These are phyloP conservation scores for Chaetomium cochliodes DNA, from an alignment of 495 filamentous ascomycete species.

Conservation along the genomic window DNA sequence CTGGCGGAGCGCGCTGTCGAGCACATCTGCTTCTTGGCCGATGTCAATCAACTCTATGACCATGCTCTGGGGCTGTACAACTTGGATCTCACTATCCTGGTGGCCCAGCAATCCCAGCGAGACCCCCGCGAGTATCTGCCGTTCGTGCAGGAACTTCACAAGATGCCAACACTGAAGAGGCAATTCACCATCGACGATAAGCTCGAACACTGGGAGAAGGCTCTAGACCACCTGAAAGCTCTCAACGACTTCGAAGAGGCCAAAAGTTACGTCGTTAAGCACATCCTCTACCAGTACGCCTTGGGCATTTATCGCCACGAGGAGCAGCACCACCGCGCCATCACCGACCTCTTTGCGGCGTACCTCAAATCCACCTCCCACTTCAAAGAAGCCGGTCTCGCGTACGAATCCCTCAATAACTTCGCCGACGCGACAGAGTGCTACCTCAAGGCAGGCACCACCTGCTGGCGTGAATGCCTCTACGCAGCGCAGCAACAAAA, in stretches of 20 bases:
- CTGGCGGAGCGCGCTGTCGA: conserved; percentile 82
- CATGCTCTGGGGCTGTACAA: conserved; percentile 87
- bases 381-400: conserved; percentile 80
- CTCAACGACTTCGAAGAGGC: conserved; percentile 69
- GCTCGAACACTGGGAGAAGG: conserved; percentile 71
- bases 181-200: conserved; percentile 87
- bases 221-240: conserved; percentile 69
- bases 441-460: conserved; percentile 70
- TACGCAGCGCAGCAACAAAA: conserved; percentile 63
- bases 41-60: conserved; percentile 90
- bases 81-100: conserved; percentile 80
- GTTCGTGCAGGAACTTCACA: conserved; percentile 82
- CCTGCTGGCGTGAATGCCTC: conserved; percentile 84
- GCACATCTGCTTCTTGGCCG: conserved; percentile 94
- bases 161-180: conserved; percentile 63
- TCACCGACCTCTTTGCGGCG: conserved; percentile 75
- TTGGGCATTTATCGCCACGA: conserved; percentile 84
- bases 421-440: conserved; percentile 69
- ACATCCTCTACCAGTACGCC: conserved; percentile 73
- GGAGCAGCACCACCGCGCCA: conserved; percentile 49
- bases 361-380: conserved; percentile 70
- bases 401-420: conserved; percentile 81
- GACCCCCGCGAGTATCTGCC: conserved; percentile 95
- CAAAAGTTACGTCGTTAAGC: conserved; percentile 69
- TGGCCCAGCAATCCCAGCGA: conserved; percentile 94